Base-by-base conservation (phyloP, 495 filamentous ascomycete species). In the Penicillium arizonense region DNA sequence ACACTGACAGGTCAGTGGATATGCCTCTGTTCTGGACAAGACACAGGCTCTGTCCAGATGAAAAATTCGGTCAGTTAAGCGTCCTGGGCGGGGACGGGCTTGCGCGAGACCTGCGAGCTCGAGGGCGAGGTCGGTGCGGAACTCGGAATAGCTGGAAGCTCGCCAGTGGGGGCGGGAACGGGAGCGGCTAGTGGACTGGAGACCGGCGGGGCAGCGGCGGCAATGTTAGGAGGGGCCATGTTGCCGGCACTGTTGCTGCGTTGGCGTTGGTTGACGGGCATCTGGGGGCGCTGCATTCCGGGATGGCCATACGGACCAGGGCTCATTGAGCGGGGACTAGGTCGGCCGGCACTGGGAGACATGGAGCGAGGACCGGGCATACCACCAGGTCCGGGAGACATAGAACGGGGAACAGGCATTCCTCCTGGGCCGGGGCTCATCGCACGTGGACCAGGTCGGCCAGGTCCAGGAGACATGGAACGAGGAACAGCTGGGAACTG, bases 231-330 rank as follows among this genome's bases (percentile, higher is more conserved):
- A 30, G 59, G 69, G 20, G 72, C 56, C 12, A 76, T 64, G 34
- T 75, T 75, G 18, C 77, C 72, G 7, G 78, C 75, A 44, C 77
- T 80, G 62, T 78, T 82, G 55, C 77, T 78, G 43, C 78, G 74
- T 44, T 69, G 63, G n/a, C 73, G 72, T 26, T 74, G 71, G 48
- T 58, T 64, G 23, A 58, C 56, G 9, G 73, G 73, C 56, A 72
- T 76, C 14, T 67, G 50, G 7, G 82, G 78, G 20, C 67, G 64
- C 43, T 74, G 76, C 55, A 77, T 64, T 11, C 72, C 74, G 2
- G 74, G 71, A 9, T 47, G 58, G 16, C 76, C 75, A 46, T 82
- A 78, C 10, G 75, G 76, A 20, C 73, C 77, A 16, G 81, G 81
- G 47, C 78, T 80, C 79, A 80, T 77, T 13, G 48, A 50, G 30